Conservation (phyloP, 495 filamentous ascomycete species). For the Lasiosphaeriaceae sp. region DNA sequence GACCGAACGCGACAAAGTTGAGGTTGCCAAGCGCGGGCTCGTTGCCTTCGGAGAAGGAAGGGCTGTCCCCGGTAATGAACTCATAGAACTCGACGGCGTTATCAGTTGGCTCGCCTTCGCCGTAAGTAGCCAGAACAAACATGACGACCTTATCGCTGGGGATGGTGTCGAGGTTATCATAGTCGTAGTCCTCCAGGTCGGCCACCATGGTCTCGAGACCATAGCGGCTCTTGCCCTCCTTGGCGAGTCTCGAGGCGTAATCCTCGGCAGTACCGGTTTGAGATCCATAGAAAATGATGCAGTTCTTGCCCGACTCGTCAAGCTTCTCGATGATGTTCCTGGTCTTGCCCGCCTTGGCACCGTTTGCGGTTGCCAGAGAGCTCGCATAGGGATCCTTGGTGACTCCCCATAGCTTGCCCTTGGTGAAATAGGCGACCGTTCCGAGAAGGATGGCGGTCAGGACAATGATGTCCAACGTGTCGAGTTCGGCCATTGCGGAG, state of each 20-base stretch:
- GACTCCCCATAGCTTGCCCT: conserved; percentile 86
- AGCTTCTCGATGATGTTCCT: conserved; percentile 92
- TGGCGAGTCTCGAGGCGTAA: conserved; percentile 94
- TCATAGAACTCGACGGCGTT: conserved; percentile 99
- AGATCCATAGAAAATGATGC: conserved; percentile 96
- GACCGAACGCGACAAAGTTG: conserved; percentile 91
- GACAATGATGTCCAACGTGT: conserved; percentile 90
- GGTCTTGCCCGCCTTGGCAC: conserved; percentile 78
- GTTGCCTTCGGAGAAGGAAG: conserved; percentile 73
- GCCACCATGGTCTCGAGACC: conserved; percentile 98
- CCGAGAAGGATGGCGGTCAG: conserved; percentile 78
- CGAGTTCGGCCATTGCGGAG: conserved; percentile 82
- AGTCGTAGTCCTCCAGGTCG: conserved; percentile 97
- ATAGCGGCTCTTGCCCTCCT: conserved; percentile 94
- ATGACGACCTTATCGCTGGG: conserved; percentile 87
- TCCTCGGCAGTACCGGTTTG: conserved; percentile 99
- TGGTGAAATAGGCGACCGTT: conserved; percentile 93
- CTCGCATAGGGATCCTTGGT: conserved; percentile 83
- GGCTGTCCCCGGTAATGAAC: conserved; percentile 79
- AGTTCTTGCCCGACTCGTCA: conserved; percentile 94
- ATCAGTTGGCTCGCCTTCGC: conserved; percentile 96
- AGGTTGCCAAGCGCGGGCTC: conserved; percentile 77
- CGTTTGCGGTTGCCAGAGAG: conserved; percentile 63
- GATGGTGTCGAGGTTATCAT: conserved; percentile 86
- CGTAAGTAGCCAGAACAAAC: conserved; percentile 96